These are phyloP conservation scores for Globisporangium solare DNA, from an alignment of 352 stramenopile genomes.

Conservation along the genomic window DNA sequence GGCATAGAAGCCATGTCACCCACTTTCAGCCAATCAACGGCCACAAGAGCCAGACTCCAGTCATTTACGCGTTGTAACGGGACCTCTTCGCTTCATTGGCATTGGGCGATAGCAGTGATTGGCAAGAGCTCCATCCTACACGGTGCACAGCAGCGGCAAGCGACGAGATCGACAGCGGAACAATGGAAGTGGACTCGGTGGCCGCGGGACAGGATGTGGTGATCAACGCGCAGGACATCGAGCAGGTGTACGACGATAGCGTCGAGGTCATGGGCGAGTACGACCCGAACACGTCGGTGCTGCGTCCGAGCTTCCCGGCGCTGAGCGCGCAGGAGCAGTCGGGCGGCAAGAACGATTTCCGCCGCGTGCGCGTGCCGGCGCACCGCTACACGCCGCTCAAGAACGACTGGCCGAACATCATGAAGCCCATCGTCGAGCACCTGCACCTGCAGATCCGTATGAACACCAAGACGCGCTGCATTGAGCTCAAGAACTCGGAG, in stretches of 20 bases:
- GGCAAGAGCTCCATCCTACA: background rate
- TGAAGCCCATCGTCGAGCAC: constrained; percentile 98
- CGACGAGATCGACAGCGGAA: too few species aligned
- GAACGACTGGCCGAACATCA: constrained; percentile 98
- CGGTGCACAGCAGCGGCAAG: constrained; percentile 4
- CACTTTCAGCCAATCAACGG: constrained; percentile 25
- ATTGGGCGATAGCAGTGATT: constrained; percentile 6
- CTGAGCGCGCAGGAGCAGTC: constrained; percentile 69
- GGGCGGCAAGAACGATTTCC: constrained; percentile 93
- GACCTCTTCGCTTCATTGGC: constrained; percentile 4
- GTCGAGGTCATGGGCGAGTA: constrained; percentile 56
- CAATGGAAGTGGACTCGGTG: constrained; percentile 72
- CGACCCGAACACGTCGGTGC: constrained; percentile 22
- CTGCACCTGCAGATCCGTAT: constrained; percentile 98
- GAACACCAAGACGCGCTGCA: constrained; percentile 98
- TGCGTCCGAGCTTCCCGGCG: constrained; percentile 68
- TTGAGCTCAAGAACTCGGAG: constrained; percentile 96
- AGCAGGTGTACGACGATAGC: constrained; percentile 35
- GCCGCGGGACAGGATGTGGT: constrained; percentile 47
- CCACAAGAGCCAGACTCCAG: constrained; percentile 27
- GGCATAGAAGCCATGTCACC: background rate
- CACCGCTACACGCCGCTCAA: constrained; percentile 98
- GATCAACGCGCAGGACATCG: constrained; percentile 44
- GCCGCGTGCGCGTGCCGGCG: constrained; percentile 93
- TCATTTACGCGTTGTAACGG: constrained; percentile 25